Conservation (phyloP, 2,329 filamentous ascomycete species). For the Exophiala phaeomuriformis region DNA sequence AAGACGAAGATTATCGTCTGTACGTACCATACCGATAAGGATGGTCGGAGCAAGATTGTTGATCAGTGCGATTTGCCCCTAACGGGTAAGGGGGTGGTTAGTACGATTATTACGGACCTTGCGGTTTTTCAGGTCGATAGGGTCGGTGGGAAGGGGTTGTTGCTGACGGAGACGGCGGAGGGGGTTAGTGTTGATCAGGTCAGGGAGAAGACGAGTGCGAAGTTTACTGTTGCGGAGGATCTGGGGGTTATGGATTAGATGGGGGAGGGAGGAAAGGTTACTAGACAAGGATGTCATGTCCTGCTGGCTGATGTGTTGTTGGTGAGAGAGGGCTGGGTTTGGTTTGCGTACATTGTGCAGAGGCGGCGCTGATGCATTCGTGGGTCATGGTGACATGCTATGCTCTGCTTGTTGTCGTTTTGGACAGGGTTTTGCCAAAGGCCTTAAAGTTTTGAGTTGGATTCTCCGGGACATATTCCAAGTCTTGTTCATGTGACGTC, state of each 20-base stretch:
- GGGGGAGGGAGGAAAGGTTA: neutral
- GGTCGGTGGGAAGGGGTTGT: constrained; percentile 51
- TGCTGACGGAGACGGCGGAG: constrained; percentile 64
- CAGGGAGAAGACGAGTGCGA: constrained; percentile 61
- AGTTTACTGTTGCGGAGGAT: constrained; percentile 56
- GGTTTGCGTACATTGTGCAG: too few species aligned
- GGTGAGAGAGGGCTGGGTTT: too few species aligned
- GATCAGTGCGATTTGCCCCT: constrained; percentile 57
- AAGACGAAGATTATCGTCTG: constrained; percentile 65
- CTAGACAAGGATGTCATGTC: neutral
- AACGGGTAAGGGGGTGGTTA: constrained; percentile 59
- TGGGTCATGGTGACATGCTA: too few species aligned
- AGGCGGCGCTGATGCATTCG: too few species aligned
- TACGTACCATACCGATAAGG: constrained; percentile 63
- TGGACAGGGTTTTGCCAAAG: too few species aligned
- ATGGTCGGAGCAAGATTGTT: constrained; percentile 60
- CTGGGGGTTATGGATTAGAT: constrained; percentile 45
- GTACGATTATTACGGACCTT: constrained; percentile 66
- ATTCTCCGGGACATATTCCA: too few species aligned
- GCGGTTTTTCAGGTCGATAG: constrained; percentile 72
- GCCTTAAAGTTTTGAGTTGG: too few species aligned
- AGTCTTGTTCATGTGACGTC: too few species aligned
- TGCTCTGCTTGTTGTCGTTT: too few species aligned
- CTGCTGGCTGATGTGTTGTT: too few species aligned
- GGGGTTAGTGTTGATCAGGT: constrained; percentile 63